Base-by-base conservation (phyloP, 176 grass and related monocot genomes). In the Thinopyrum elongatum region DNA sequence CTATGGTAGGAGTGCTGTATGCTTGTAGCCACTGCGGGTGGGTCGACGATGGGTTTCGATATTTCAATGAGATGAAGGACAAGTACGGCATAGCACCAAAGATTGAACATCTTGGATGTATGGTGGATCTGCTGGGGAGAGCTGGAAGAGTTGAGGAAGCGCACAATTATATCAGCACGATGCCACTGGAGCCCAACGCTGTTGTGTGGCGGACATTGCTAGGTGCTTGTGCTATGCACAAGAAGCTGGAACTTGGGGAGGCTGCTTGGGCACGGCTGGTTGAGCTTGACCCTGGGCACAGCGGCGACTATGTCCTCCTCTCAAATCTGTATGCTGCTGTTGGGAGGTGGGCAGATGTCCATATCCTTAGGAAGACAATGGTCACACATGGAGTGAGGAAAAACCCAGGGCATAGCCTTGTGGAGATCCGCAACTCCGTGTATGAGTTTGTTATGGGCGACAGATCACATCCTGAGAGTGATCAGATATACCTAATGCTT, bases 391-490 rank as follows among this genome's bases (percentile, higher is more conserved):
- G 95, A 78, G 93, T 95, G 59, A 93, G 80, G 77, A 98, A 95
- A 81, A 95, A 84, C 38, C 93, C 95, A 29, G 95, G 95, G 31
- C 87, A 75, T 33, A 92, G 92, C 67, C 87, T 95, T 31, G 91
- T 93, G 23, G 89, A 95, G 57, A 47, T 98, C 57, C 82, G 89
- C 29, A 95, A 93, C 76, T 86, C 38, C 47, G 87, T 93, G 4
- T 85, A 87, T 84, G 89, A 98, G 62, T 95, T 95, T 88, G 92
- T 97, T 49, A 93, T 95, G 92, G 89, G 93, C 17, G 95, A 97
- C 84, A 92, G 87, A 47, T 95, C 92, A 4, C 90, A 92, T 83
- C 80, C 90, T 28, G 78, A 91, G 74, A 97, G 84, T 31, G 86
- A 94, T 22, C 65, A 89, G 55, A 92, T 97, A 81, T 91, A 95